Base-by-base conservation (phyloP, 345 rosid genomes). In the Gynandropsis gynandra region DNA sequence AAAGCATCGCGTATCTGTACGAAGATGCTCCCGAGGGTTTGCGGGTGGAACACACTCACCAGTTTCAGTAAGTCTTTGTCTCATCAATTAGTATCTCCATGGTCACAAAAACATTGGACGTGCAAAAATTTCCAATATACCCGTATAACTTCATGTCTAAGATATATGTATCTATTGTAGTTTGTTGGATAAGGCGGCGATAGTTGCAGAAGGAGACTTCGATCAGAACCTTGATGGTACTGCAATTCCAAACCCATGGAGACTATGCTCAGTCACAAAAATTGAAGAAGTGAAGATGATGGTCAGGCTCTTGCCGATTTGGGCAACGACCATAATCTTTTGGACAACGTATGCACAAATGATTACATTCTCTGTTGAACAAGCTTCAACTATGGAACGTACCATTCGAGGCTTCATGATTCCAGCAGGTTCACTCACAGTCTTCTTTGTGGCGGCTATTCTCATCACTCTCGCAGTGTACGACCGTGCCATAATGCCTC, bases 351-450 rank as follows among this genome's bases (percentile, higher is more conserved):
- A 75, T 57, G 84, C 89, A 6, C 87, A 85, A 68, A 76, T 80
- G 80, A 76, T 70, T 44, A 80, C 89, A 19, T 80, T 82, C 74
- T 79, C 89, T 1, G 81, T 85, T 55, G 78, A 76, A 33, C 95
- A 85, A 73, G 89, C 87, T 52, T 43, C 81, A n/a, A 78, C 81
- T 51, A 85, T 85, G 95, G 62, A 69, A 52, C 75, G 80, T 50
- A 41, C 57, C 34, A 4, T 82, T 1, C 72, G 76, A 31, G 53
- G 56, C 16, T 77, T 85, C 65, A 43, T 52, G 46, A 76, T 85
- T 27, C 89, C 95, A 5, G 79, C 89, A 1, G 95, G 81, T 47
- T 81, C 88, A 16, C 76, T 81, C 36, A 72, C 82, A 0, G 75
- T 67, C 55, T 74, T 85, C 73, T 72, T 78, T 13, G 80, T 80